These are phyloP conservation scores for Tuctoria greenei DNA, from an alignment of 176 grass and related monocot species.

Conservation along the genomic window DNA sequence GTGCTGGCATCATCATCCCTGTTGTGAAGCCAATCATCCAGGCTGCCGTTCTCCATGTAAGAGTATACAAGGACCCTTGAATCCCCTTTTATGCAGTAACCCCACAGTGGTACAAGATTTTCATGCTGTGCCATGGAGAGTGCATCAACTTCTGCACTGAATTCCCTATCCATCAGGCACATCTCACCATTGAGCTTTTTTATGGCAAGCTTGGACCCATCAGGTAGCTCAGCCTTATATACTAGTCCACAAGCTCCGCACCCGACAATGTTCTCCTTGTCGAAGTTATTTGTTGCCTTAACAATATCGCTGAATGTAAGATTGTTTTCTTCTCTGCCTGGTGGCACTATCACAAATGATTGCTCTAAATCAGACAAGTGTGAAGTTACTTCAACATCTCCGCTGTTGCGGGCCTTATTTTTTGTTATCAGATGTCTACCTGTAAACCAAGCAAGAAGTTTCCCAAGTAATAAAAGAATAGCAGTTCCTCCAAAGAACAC, in stretches of 20 bases:
- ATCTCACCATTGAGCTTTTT: slow-evolving; percentile 61
- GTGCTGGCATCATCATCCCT: slow-evolving; percentile 16
- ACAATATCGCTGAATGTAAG: slow-evolving; percentile 50
- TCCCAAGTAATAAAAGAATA: slow-evolving; percentile 19
- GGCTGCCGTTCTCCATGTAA: slow-evolving; percentile 66
- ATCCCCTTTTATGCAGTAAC: slow-evolving; percentile 54
- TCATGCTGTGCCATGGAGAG: slow-evolving; percentile 66
- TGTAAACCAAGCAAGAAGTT: neutral
- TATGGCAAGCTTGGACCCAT: slow-evolving; percentile 61
- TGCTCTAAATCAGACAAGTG: slow-evolving; percentile 24
- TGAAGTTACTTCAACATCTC: slow-evolving; percentile 25
- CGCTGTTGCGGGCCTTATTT: neutral
- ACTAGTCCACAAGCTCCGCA: slow-evolving; percentile 69
- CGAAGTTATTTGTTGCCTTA: slow-evolving; percentile 69
- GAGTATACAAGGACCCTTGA: slow-evolving; percentile 63
- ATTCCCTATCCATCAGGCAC: slow-evolving; percentile 60
- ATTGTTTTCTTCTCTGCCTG: slow-evolving; percentile 15
- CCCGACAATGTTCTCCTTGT: slow-evolving; percentile 61
- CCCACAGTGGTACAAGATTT: slow-evolving; percentile 61
- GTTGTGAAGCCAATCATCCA: slow-evolving; percentile 83
- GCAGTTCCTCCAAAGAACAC: neutral
- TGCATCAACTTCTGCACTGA: slow-evolving; percentile 67
- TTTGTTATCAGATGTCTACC: neutral
- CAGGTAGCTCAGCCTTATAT: slow-evolving; percentile 51
- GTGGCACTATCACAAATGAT: slow-evolving; percentile 34